Base-by-base conservation (phyloP, 805 yeast genomes). In the Spathaspora arborariae region DNA sequence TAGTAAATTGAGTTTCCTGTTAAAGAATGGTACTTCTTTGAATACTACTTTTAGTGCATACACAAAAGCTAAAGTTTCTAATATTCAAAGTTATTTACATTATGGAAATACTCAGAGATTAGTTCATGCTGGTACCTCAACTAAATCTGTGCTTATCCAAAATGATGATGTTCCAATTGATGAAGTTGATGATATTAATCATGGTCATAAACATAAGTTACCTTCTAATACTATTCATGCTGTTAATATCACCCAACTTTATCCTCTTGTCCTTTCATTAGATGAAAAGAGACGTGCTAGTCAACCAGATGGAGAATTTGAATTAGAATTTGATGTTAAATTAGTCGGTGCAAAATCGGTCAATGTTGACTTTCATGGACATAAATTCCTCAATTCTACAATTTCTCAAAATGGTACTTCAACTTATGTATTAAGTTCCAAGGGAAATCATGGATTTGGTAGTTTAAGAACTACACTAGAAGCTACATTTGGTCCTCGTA, bases 21-120 rank as follows among this genome's bases (percentile, higher is more conserved):
- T 76, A 38, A 52, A 51, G 21, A 64, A 74, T 52, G 80, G 80
- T 7, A 51, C 70, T 2, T 45, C 50, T 11, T 42, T 69, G 21
- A 58, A 62, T 30, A 59, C 65, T 26, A 54, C 65, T 2, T 50
- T 71, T 11, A 60, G 59, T 36, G 51, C 58, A 16, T 52, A 49
- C 39, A 62, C 74, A 4, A 42, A 48, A 15, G 64, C 75, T 7
- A 55, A 54, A 10, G 67, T 65, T 39, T 52, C 65, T 4, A 79
- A 75, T 47, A 56, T 72, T 16, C 77, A 74, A 48, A 38, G 54
- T 5, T 66, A 78, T 45, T 30, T 53, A 1, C 51, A 62, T 20
- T 64, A 51, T 50, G 85, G 82, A 27, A 67, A 67, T 37, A 33
- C 50, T 1, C 81, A 78, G 56, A 55, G 50, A 7, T 22, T 64